These are phyloP conservation scores for Daldinia caldariorum DNA, from an alignment of 495 filamentous ascomycete genomes.

Conservation along the genomic window DNA sequence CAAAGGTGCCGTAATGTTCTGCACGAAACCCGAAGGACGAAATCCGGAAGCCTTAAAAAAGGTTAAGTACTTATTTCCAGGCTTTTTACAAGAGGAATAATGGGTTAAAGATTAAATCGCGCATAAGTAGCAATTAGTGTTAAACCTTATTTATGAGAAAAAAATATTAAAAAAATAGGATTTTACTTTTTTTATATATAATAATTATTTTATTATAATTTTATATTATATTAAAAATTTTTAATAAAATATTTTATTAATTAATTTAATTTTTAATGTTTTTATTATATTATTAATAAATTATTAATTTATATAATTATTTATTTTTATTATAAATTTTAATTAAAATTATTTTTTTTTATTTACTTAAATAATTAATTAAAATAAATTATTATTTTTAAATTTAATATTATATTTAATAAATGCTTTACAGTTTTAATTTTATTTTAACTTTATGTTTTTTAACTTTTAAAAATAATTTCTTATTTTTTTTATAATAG, in stretches of 20 bases:
- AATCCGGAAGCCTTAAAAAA: conserved; percentile 71
- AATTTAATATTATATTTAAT: too few species aligned
- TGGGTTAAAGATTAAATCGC: too few species aligned
- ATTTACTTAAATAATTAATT: too few species aligned
- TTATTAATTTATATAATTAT: background rate
- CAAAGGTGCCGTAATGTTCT: conserved; percentile 75
- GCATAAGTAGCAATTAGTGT: too few species aligned
- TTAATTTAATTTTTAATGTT: background rate
- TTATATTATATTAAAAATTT: background rate
- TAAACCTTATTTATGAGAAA: too few species aligned
- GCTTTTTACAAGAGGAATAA: conserved; percentile 60
- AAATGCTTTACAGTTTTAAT: too few species aligned
- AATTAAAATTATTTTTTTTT: background rate
- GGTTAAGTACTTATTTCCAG: conserved; percentile 82
- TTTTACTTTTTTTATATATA: conserved; percentile 5
- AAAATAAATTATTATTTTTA: background rate
- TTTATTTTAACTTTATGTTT: background rate
- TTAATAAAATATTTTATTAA: background rate
- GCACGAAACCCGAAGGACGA: conserved; percentile 72
- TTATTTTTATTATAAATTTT: background rate
- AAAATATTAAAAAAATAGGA: too few species aligned
- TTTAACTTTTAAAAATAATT: background rate
- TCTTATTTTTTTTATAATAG: too few species aligned
- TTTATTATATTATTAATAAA: background rate
- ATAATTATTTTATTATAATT: background rate